These are phyloP conservation scores for Nitzschia palea DNA, from an alignment of 108 stramenopile species.

Conservation along the genomic window DNA sequence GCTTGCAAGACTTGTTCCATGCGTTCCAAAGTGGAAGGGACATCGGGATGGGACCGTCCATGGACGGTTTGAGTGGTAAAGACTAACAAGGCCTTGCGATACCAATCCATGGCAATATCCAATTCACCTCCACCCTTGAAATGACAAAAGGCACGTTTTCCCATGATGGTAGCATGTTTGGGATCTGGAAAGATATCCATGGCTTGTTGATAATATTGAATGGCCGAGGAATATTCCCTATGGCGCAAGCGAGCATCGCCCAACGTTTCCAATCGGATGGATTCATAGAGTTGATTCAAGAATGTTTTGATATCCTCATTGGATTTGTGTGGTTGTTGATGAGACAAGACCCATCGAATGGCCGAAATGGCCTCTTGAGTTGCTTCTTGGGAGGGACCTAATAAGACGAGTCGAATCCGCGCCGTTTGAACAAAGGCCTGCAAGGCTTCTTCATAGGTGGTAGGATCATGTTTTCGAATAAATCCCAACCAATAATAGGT, in stretches of 20 bases:
- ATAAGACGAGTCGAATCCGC: constrained; percentile 12
- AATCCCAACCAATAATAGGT: constrained; percentile 34
- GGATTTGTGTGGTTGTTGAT: not conserved
- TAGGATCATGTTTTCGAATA: constrained; percentile 9
- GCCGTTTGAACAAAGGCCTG: constrained; percentile 11
- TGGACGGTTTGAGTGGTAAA: constrained; percentile 9
- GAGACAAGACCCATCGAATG: constrained; percentile 1
- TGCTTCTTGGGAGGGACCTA: not conserved
- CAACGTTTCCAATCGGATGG: constrained; percentile 19
- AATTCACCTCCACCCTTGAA: not conserved
- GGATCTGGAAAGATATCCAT: constrained; percentile 11
- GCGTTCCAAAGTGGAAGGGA: constrained; percentile 11
- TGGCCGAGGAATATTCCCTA: not conserved
- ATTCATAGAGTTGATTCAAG: constrained; percentile 1
- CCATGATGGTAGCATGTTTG: constrained; percentile 8
- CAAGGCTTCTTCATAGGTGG: not conserved
- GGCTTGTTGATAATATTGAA: constrained; percentile 7
- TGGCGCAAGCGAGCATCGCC: constrained; percentile 19
- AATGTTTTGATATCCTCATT: constrained; percentile 6
- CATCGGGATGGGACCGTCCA: constrained; percentile 1
- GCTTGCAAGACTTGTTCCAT: constrained; percentile 13
- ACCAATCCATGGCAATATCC: not conserved
- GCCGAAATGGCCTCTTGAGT: constrained; percentile 17
- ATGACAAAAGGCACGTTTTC: constrained; percentile 22
- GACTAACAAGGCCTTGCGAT: constrained; percentile 5